Conservation (phyloP, 2,329 filamentous ascomycete genomes). For the Colletotrichum nymphaeae region DNA sequence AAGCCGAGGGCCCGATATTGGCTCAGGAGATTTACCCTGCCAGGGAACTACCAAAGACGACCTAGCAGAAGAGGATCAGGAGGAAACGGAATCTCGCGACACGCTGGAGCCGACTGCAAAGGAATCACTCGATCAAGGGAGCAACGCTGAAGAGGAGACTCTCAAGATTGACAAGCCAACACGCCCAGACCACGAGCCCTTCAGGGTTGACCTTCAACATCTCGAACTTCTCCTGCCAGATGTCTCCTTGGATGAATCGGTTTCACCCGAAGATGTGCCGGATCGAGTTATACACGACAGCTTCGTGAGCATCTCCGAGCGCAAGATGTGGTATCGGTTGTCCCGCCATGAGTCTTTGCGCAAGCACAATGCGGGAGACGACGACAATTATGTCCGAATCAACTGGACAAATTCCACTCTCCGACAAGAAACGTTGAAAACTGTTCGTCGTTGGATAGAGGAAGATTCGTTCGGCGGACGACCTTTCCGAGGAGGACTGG, state of each 20-base stretch:
- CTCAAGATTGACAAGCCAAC: slow-evolving; percentile 10
- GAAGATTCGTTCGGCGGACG: slow-evolving; percentile 69
- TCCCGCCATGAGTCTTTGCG: slow-evolving; percentile 70
- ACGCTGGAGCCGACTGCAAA: background rate
- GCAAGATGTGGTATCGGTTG: slow-evolving; percentile 74
- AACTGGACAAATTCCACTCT: slow-evolving; percentile 67
- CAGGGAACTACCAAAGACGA: background rate
- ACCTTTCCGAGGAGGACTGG: slow-evolving; percentile 53
- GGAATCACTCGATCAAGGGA: background rate
- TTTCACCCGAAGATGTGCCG: slow-evolving; percentile 47
- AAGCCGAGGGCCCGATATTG: slow-evolving; percentile 7
- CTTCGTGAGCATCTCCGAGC: slow-evolving; percentile 66
- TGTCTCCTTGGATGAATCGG: slow-evolving; percentile 31
- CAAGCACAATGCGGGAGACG: slow-evolving; percentile 66
- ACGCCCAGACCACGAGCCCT: slow-evolving; percentile 29
- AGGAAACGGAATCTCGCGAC: background rate
- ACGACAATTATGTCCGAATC: slow-evolving; percentile 70
- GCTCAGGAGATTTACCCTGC: background rate
- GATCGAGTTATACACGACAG: slow-evolving; percentile 63
- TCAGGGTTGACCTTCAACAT: slow-evolving; percentile 46
- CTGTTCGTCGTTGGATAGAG: slow-evolving; percentile 74
- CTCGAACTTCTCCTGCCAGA: slow-evolving; percentile 48
- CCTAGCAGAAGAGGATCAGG: background rate
- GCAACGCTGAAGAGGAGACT: background rate
- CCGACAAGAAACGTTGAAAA: slow-evolving; percentile 64